Base-by-base conservation (phyloP, 495 filamentous ascomycete species). In the Echria macrotheca region DNA sequence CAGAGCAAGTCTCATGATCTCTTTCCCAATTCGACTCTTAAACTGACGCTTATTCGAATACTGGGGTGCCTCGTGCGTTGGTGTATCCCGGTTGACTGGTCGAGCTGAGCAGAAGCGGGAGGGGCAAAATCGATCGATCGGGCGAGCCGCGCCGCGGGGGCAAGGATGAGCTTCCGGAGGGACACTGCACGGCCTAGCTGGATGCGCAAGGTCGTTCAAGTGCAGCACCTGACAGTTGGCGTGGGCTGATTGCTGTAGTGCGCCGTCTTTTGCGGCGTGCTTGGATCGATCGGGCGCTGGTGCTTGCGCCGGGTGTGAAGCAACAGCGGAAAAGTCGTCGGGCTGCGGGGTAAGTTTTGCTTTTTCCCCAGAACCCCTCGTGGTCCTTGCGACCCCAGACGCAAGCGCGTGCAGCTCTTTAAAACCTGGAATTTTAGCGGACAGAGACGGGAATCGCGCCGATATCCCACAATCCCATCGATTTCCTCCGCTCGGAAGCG, bases 1-100 rank as follows among this genome's bases (percentile, higher is more conserved):
- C 19, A 29, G 24, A 18, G 17, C 47, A 43, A 52, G 42, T 56
- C 47, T 63, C 59, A 63, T 63, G 50, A 54, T 65, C 61, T 61
- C 56, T 31, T 44, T 40, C 28, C 37, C 33, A 46, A 12, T 12
- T 28, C 14, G 35, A 37, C 17, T 24, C 18, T 17, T 36, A 4
- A 10, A 5, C 18, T 4, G 2, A 19, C 8, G 14, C 12, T 33
- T 19, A 21, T 26, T 5, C 11, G 15, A 46, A 41, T 17, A 26
- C 29, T 46, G 21, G 25, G n/a, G 23, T 24, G 42, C 40, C 4
- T 51, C 40, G 36, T 43, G 48, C 45, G 49, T 7, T 19, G 14
- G 12, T 19, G 38, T 38, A 45, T 45, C 28, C 47, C 45, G 44
- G 19, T 22, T 49, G 43, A 11, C 33, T 17, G 35, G 49, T 49